Percentiles rank a stretch among this genome's conserved stretches.
These are phyloP conservation scores for Nepenthes gracilis DNA, from an alignment of 148 eudicot species.

Conservation along the genomic window DNA sequence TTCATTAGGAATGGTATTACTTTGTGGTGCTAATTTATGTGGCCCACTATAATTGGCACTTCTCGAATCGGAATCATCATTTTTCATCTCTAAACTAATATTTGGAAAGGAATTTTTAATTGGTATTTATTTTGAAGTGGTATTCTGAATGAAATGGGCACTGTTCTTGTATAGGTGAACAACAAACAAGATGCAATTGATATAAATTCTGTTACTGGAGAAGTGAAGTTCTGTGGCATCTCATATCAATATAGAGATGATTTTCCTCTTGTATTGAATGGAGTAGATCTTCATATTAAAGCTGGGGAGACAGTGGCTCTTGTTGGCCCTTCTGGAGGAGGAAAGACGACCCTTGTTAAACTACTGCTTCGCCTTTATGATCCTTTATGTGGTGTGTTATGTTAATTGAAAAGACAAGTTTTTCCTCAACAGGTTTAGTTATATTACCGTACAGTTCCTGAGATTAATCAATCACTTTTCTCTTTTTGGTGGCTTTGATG, in stretches of 20 bases:
- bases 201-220: constrained; percentile 53
- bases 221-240: constrained; percentile 50
- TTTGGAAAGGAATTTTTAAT: too few species aligned
- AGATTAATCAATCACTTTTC: not conserved
- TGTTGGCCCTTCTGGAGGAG: constrained; percentile 98
- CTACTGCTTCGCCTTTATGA: constrained; percentile 96
- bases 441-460: too few species aligned
- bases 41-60: too few species aligned
- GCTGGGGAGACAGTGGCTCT: constrained; percentile 93
- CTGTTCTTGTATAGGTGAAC: constrained; percentile 33
- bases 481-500: not conserved
- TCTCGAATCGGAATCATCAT: too few species aligned
- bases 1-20: too few species aligned
- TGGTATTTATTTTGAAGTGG: not conserved
- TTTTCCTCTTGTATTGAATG: constrained; percentile 50
- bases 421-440: too few species aligned
- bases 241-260: constrained; percentile 60
- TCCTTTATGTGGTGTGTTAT: constrained; percentile 59
- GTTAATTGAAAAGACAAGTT: not conserved
- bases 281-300: constrained; percentile 60
- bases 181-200: constrained; percentile 61
- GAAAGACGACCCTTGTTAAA: constrained; percentile 82
- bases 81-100: too few species aligned
- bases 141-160: not conserved
- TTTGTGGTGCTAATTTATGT: too few species aligned